Evolutionary conservation across 148 eudicot genomes (phyloP).

Genomic region (Pharnaceum exiguum): DNA sequence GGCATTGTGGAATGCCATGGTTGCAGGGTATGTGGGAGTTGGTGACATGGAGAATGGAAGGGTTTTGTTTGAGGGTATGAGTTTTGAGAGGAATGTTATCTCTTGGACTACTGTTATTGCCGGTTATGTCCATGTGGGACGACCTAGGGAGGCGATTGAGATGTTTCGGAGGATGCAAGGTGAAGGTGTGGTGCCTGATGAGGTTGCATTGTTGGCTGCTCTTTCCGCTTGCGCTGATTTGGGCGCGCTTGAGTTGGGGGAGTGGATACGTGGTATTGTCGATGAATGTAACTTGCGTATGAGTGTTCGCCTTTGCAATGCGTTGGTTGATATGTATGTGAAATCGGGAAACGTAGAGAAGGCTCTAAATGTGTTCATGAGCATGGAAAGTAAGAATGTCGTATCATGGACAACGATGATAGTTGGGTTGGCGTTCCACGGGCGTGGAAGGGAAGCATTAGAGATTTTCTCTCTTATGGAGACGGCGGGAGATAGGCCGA

Average conservation of each 20-base stretch:
- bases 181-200: conserved; percentile 43
- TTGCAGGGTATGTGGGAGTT: conserved; percentile 47
- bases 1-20: conserved; percentile 59
- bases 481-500: conserved; percentile 34
- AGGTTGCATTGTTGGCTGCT: conserved; percentile 36
- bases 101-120: conserved; percentile 73
- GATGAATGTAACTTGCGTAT: conserved; percentile 13
- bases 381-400: conserved; percentile 27
- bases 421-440: conserved; percentile 50
- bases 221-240: conserved; percentile 59
- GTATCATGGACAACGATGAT: conserved; percentile 62
- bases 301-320: conserved; percentile 32
- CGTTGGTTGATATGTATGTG: conserved; percentile 59
- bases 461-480: conserved; percentile 51
- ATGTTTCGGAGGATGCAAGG: conserved; percentile 37
- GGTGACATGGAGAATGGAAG: conserved; percentile 28
- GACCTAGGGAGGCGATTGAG: conserved; percentile 35
- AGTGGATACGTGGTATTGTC: conserved; percentile 36
- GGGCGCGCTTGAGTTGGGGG: conserved; percentile 52
- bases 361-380: conserved; percentile 39
- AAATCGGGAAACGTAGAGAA: conserved; percentile 46
- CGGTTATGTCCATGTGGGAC: conserved; percentile 40
- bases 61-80: conserved; percentile 41
- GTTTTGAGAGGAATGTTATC: conserved; percentile 52
- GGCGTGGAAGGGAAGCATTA: conserved; percentile 48